A percentile compares a stretch with the other conserved stretches of the same genome.
phyloP scores from a whole-genome alignment of 129 eudicot species.

The Escallonia herrerae region DNA sequence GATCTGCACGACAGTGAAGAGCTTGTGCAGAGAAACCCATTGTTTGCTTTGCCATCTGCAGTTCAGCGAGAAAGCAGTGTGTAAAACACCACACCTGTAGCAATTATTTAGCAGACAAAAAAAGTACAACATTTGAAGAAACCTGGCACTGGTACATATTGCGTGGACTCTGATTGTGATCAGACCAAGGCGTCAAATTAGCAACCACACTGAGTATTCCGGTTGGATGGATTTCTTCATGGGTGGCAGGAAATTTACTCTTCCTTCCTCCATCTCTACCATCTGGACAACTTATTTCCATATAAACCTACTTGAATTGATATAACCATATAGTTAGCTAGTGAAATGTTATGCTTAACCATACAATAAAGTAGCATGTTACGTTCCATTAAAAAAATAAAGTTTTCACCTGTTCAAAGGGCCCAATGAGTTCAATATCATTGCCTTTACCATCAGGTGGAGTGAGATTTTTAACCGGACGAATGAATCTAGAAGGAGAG shows the following conservation, averaged over 20 bases:
- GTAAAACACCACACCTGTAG: not conserved
- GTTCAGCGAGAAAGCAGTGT: not conserved
- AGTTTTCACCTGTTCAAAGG: constrained; percentile 75
- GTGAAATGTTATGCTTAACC: not conserved
- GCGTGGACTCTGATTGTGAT: constrained; percentile 98
- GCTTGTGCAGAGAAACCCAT: constrained; percentile 95
- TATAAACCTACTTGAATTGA: constrained; percentile 52
- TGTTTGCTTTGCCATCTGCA: constrained; percentile 95
- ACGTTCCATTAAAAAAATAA: not conserved
- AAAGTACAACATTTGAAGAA: constrained; percentile 4
- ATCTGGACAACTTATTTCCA: constrained; percentile 95
- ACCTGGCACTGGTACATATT: constrained; percentile 99
- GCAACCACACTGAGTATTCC: constrained; percentile 92
- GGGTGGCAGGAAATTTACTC: constrained; percentile 68
- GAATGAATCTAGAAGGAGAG: constrained; percentile 71
- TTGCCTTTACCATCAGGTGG: constrained; percentile 40
- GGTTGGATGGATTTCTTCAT: constrained; percentile 96
- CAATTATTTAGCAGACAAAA: not conserved
- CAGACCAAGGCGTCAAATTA: constrained; percentile 96
- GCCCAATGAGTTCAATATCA: constrained; percentile 77
- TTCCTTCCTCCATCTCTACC: constrained; percentile 86
- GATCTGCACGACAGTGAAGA: constrained; percentile 80
- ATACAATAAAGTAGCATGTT: not conserved
- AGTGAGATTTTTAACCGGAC: constrained; percentile 62
- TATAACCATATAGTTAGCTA: not conserved